A percentile compares a stretch with the other conserved stretches of the same genome.
Evolutionary conservation across 192 early-diverging fungal species (phyloP).

Genomic region (Coemansia sp.): DNA sequence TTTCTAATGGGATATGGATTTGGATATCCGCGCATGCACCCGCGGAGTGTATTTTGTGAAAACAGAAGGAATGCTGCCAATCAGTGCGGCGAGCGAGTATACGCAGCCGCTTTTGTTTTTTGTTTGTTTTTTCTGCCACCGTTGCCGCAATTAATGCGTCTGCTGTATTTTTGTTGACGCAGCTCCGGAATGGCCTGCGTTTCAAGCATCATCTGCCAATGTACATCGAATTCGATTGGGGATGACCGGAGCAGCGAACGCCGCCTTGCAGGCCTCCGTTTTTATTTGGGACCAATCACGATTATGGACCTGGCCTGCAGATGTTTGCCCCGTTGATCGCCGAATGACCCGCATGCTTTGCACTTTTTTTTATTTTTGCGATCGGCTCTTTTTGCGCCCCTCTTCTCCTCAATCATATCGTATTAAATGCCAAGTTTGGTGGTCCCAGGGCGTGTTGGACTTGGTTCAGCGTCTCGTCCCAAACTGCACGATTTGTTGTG

Average conservation of each 20-base stretch:
- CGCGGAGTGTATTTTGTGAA: not conserved
- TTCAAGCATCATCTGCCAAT: not conserved
- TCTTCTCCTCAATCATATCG: too few species aligned
- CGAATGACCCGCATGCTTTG: not conserved
- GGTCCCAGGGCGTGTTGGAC: too few species aligned
- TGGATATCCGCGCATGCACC: not conserved
- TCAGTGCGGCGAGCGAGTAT: not conserved
- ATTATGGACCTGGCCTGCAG: not conserved
- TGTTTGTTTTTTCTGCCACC: not conserved
- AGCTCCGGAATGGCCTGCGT: not conserved
- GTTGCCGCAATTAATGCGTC: constrained; percentile 3
- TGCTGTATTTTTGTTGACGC: not conserved
- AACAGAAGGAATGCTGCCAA: not conserved
- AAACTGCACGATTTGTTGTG: too few species aligned
- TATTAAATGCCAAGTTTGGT: too few species aligned
- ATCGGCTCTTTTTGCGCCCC: too few species aligned
- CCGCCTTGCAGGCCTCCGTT: not conserved
- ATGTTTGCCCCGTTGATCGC: not conserved
- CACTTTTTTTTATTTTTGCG: too few species aligned
- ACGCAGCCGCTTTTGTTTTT: too few species aligned
- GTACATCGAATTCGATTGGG: not conserved
- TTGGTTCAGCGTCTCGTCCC: too few species aligned
- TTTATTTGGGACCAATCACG: constrained; percentile 9
- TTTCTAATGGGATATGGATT: not conserved
- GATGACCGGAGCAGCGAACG: not conserved